Conservation (phyloP, 1,284 basidiomycete genomes). For the Leccinum griseonigrum region DNA sequence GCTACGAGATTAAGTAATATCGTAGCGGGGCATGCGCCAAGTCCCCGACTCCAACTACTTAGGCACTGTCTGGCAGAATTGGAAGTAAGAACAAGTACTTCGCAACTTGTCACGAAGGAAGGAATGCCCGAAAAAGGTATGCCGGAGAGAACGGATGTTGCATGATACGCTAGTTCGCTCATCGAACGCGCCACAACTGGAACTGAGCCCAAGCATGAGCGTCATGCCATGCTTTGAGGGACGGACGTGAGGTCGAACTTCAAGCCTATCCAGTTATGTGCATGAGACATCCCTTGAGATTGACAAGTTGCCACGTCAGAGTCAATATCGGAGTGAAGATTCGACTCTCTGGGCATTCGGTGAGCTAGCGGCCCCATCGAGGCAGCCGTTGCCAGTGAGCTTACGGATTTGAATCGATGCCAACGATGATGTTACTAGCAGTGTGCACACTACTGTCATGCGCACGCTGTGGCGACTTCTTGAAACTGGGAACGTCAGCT, state of each 20-base stretch:
- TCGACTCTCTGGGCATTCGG: neutral
- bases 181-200: neutral
- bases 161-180: conserved; percentile 1
- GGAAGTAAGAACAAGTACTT: neutral
- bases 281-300: neutral
- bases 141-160: neutral
- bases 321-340: neutral
- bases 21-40: no score
- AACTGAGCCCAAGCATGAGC: conserved; percentile 5
- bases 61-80: neutral
- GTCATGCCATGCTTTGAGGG: neutral
- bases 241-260: neutral
- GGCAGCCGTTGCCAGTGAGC: neutral
- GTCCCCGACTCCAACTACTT: no score
- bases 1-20: no score
- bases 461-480: neutral
- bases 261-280: neutral
- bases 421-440: neutral
- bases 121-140: conserved; percentile 7
- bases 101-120: neutral
- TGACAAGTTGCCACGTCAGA: conserved; percentile 9
- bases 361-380: neutral
- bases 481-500: conserved; percentile 9
- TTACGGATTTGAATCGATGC: neutral
- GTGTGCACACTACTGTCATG: neutral